These are phyloP conservation scores for Gossypium turneri DNA, from an alignment of 345 rosid species.

Conservation along the genomic window DNA sequence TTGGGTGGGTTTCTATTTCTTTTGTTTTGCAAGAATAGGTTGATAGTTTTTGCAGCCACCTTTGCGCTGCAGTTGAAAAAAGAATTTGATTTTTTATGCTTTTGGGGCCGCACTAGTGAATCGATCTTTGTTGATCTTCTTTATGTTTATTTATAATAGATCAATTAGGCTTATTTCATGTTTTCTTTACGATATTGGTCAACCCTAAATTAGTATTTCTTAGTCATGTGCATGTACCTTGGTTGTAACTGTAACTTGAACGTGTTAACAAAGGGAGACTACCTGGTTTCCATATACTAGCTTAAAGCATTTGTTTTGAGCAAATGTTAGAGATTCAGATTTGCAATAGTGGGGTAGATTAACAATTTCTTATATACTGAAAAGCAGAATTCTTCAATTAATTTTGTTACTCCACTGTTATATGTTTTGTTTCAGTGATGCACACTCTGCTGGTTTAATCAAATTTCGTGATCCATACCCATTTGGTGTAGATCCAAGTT, in stretches of 20 bases:
- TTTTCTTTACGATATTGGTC: neutral
- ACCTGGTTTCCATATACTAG: neutral
- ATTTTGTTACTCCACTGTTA: neutral
- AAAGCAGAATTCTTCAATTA: neutral
- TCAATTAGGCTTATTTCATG: neutral
- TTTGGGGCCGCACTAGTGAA: neutral
- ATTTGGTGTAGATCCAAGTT: slow-evolving; percentile 97
- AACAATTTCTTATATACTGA: neutral
- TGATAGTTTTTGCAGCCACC: slow-evolving; percentile 2
- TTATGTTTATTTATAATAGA: neutral
- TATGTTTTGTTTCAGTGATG: slow-evolving; percentile 59
- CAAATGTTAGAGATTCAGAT: neutral
- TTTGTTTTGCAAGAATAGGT: neutral
- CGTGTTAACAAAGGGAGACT: neutral
- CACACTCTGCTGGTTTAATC: slow-evolving; percentile 60
- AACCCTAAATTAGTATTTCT: neutral
- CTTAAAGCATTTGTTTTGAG: neutral
- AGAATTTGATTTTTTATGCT: neutral
- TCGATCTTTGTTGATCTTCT: neutral
- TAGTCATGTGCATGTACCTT: neutral
- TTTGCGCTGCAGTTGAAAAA: neutral
- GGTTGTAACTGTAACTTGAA: neutral
- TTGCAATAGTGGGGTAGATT: neutral
- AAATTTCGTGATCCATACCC: slow-evolving; percentile 85
- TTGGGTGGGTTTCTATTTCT: neutral